These are phyloP conservation scores for Hsuehochloa calcarea DNA, from an alignment of 176 grass and related monocot species.

Conservation along the genomic window DNA sequence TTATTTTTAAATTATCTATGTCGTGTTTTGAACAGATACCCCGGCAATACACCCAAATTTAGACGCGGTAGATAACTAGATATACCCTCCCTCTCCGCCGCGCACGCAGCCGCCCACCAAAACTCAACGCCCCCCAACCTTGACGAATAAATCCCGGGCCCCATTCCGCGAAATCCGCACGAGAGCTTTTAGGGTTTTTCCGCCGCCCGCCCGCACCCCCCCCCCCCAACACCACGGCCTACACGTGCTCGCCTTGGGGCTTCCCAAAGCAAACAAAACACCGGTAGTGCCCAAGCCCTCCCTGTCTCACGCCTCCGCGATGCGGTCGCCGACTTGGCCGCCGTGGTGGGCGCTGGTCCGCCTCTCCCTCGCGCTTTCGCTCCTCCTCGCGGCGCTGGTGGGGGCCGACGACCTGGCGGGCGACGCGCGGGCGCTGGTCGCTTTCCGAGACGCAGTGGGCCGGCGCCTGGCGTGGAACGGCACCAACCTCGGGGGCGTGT, in stretches of 20 bases:
- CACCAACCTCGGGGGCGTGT: background rate
- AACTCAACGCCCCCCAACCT: background rate
- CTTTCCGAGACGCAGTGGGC: slow-evolving; percentile 58
- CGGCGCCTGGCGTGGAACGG: slow-evolving; percentile 46
- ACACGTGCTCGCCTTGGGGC: background rate
- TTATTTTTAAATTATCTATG: too few relatives aligned
- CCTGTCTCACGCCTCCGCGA: slow-evolving; percentile 10
- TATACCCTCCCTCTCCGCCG: background rate
- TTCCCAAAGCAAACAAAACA: background rate
- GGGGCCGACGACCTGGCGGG: slow-evolving; percentile 33
- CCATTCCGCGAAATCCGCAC: slow-evolving; percentile 26
- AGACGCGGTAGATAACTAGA: too few relatives aligned
- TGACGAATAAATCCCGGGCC: slow-evolving; percentile 15
- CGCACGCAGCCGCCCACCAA: background rate
- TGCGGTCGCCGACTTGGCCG: slow-evolving; percentile 22
- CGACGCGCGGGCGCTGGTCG: slow-evolving; percentile 47
- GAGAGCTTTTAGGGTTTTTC: slow-evolving; percentile 59
- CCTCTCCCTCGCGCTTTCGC: background rate
- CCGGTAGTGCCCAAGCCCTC: background rate
- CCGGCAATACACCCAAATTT: too few relatives aligned
- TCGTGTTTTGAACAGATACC: too few relatives aligned
- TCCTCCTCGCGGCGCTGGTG: background rate
- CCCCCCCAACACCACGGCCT: background rate
- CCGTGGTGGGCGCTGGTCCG: background rate
- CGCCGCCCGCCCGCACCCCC: too few relatives aligned